Evolutionary conservation across 2,329 filamentous ascomycete genomes (phyloP), one percentile per base, ranked within the genome.

Genomic region (Pyrenophora teres): DNA sequence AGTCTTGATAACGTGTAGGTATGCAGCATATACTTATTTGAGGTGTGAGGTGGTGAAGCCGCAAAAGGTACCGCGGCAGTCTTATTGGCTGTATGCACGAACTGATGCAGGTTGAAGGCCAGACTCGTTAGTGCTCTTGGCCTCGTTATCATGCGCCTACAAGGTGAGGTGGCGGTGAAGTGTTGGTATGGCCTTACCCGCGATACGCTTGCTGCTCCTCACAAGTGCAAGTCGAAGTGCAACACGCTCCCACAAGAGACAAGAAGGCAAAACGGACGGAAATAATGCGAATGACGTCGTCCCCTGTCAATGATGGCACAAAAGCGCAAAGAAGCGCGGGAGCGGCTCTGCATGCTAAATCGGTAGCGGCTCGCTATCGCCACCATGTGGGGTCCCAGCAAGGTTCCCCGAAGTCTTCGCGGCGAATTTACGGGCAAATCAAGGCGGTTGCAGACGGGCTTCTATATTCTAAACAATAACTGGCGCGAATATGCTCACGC

Each of bases 391-490:
- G 46, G 31, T 13, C n/a, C 3, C 12, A 3, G 37, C 53, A 54
- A 40, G 56, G 56, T 57, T 57, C 55, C 48, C 55, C 52, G 10
- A 40, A 33, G 30, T 21, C 46, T 46, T 40, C 33, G 30, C 54
- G 38, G 32, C 43, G 40, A 25, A 37, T 40, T 30, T 43, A 23
- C 46, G 36, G 42, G 30, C 33, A 27, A 40, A 32, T 36, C 41
- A 43, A 39, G 23, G 53, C 38, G 10, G 38, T 31, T 49, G 33
- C 21, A 30, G 27, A 30, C 27, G 23, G 31, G 3, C 0, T 21
- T 21, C 19, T 21, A 3, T 12, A 18, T 31, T 25, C 35, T 4
- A 9, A 36, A 30, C 32, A 23, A 16, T 40, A 13, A 16, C 12
- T 31, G 38, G 25, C 25, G 30, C 15, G 27, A 13, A 31, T 31